These are phyloP conservation scores for Huntiella omanensis DNA, from an alignment of 2,329 filamentous ascomycete genomes.

Conservation along the genomic window DNA sequence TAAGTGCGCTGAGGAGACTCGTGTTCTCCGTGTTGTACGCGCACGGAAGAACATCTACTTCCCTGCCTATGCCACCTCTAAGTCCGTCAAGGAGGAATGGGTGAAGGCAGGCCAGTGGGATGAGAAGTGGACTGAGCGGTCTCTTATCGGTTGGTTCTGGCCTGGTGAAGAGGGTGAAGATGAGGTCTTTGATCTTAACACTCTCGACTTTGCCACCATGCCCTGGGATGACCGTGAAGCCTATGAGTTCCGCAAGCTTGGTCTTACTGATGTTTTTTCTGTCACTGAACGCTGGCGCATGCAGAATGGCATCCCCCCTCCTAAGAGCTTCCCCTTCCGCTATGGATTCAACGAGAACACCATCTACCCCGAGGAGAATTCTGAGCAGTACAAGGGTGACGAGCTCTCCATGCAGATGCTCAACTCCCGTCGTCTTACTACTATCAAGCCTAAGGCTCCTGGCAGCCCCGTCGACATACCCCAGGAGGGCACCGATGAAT, in stretches of 20 bases:
- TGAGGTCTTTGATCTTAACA: background rate
- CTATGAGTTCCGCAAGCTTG: background rate
- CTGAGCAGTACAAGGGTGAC: background rate
- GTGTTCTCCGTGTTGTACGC: background rate
- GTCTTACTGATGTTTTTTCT: background rate
- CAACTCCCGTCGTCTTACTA: too few relatives aligned
- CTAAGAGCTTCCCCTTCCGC: background rate
- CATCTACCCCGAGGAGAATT: background rate
- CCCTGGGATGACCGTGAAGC: slow-evolving; percentile 4
- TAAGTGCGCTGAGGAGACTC: background rate
- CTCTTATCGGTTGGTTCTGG: slow-evolving; percentile 9
- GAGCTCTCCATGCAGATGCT: background rate
- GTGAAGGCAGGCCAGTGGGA: too few relatives aligned
- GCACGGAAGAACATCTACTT: background rate
- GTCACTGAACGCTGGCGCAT: background rate
- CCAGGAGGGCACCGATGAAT: too few relatives aligned
- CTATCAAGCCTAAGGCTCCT: too few relatives aligned
- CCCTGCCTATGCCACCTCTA: too few relatives aligned
- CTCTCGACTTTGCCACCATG: background rate
- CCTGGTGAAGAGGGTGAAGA: slow-evolving; percentile 3
- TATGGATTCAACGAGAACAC: background rate
- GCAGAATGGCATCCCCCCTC: background rate
- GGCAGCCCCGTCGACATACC: too few relatives aligned
- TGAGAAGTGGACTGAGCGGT: too few relatives aligned
- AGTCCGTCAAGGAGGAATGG: too few relatives aligned